phyloP scores from a whole-genome alignment of 139 green algal genomes.

The Chlorella vulgaris region DNA sequence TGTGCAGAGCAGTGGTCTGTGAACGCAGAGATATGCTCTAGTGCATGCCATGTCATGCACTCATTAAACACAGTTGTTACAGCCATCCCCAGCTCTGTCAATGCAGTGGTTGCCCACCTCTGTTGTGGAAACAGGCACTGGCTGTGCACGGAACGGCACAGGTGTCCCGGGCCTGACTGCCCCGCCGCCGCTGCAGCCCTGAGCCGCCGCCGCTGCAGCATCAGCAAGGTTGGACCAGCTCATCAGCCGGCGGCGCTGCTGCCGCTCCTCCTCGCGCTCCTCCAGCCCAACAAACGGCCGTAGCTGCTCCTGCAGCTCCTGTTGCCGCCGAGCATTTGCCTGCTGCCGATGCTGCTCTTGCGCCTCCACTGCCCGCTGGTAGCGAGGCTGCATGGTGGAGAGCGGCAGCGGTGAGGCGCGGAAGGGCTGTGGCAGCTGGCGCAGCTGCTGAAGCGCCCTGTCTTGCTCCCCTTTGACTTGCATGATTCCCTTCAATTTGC shows the following conservation, averaged over 20 bases:
- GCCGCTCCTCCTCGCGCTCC: constrained; percentile 6
- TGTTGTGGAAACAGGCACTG: constrained; percentile 7
- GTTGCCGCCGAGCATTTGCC: not conserved
- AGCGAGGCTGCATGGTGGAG: constrained; percentile 21
- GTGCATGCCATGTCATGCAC: not conserved
- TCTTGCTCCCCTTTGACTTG: constrained; percentile 34
- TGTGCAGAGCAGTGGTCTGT: too few species aligned
- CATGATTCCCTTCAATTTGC: constrained; percentile 16
- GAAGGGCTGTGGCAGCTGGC: not conserved
- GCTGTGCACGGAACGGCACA: not conserved
- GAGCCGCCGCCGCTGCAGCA: too few species aligned
- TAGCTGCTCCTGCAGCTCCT: not conserved
- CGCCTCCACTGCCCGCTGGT: not conserved
- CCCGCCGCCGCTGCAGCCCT: not conserved
- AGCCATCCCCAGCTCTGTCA: too few species aligned
- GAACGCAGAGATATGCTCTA: too few species aligned
- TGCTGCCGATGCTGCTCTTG: not conserved
- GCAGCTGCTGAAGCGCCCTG: not conserved
- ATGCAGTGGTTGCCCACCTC: not conserved
- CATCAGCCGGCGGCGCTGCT: not conserved
- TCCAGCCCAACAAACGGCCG: constrained; percentile 2
- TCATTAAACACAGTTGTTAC: not conserved
- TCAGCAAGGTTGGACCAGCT: not conserved
- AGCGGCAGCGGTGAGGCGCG: constrained; percentile 29
- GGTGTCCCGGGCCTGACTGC: not conserved